phyloP scores from a whole-genome alignment of 805 yeast species.

The Hanseniaspora meyeri region DNA sequence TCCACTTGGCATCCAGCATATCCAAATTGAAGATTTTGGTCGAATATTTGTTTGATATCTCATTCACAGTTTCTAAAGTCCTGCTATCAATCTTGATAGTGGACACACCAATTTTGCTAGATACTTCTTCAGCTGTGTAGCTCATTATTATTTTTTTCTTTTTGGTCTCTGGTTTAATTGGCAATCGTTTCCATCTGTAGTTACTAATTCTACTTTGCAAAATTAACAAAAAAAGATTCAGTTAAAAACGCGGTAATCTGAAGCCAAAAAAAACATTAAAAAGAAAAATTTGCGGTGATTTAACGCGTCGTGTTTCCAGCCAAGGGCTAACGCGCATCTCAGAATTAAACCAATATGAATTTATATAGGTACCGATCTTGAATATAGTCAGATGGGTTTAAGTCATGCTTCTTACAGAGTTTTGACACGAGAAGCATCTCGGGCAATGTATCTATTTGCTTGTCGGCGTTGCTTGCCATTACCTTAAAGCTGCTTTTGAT shows the following conservation, averaged over 20 bases:
- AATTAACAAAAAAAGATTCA: neutral
- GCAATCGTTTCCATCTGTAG: no score
- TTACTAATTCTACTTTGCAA: no score
- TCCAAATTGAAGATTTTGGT: neutral
- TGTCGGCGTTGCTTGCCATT: neutral
- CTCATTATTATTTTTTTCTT: neutral
- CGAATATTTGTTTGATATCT: neutral
- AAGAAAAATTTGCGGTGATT: neutral
- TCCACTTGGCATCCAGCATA: conserved; percentile 10
- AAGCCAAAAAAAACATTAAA: neutral
- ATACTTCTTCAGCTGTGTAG: conserved; percentile 3
- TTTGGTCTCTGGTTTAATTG: no score
- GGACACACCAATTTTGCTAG: conserved; percentile 6
- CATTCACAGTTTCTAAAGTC: neutral
- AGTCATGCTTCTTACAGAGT: neutral
- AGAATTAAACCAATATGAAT: neutral
- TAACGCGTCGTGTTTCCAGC: neutral
- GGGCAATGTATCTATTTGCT: neutral
- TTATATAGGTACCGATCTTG: neutral
- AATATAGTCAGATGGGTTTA: neutral
- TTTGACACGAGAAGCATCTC: neutral
- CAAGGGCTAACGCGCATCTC: no score
- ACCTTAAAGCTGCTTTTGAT: neutral
- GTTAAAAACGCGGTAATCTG: no score
- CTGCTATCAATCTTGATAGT: neutral